These are phyloP conservation scores for Stylonectria norvegica DNA, from an alignment of 2,329 filamentous ascomycete species.

Conservation along the genomic window DNA sequence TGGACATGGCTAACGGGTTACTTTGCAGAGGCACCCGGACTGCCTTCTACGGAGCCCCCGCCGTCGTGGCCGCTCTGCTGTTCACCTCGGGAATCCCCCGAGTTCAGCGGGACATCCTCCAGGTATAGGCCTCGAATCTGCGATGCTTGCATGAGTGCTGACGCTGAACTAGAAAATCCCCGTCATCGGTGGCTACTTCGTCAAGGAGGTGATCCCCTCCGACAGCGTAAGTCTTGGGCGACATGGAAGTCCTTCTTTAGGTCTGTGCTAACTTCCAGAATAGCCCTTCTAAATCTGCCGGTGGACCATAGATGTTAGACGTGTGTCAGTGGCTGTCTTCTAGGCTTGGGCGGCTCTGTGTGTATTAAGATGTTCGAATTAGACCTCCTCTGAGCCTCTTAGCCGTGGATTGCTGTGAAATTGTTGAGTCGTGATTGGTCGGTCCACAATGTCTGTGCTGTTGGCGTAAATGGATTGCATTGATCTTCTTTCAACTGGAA, in stretches of 20 bases:
- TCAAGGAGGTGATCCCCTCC: conserved; percentile 53
- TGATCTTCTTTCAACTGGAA: background rate
- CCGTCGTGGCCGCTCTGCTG: conserved; percentile 56
- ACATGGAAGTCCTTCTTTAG: no score
- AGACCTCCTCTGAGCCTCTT: conserved; percentile 29
- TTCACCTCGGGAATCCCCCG: conserved; percentile 60
- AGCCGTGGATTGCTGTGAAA: conserved; percentile 25
- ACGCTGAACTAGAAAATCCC: conserved; percentile 47
- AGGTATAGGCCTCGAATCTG: conserved; percentile 43
- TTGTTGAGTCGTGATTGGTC: conserved; percentile 23
- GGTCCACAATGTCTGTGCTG: background rate
- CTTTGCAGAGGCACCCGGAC: conserved; percentile 48
- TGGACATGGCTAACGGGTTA: conserved; percentile 13
- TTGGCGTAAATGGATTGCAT: background rate
- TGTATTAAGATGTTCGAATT: conserved; percentile 40
- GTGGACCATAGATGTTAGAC: conserved; percentile 26
- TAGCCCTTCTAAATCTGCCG: conserved; percentile 41
- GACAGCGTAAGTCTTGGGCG: conserved; percentile 58
- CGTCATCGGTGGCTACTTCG: conserved; percentile 48
- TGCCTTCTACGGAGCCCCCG: conserved; percentile 55
- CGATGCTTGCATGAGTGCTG: background rate
- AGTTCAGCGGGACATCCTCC: conserved; percentile 57
- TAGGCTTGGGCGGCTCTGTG: conserved; percentile 26
- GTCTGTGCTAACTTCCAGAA: conserved; percentile 23
- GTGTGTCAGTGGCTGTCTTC: conserved; percentile 25